Evolutionary conservation across 2,329 filamentous ascomycete species (phyloP), one percentile per base, ranked within the genome.

Genomic region (Penicillium brasilianum): DNA sequence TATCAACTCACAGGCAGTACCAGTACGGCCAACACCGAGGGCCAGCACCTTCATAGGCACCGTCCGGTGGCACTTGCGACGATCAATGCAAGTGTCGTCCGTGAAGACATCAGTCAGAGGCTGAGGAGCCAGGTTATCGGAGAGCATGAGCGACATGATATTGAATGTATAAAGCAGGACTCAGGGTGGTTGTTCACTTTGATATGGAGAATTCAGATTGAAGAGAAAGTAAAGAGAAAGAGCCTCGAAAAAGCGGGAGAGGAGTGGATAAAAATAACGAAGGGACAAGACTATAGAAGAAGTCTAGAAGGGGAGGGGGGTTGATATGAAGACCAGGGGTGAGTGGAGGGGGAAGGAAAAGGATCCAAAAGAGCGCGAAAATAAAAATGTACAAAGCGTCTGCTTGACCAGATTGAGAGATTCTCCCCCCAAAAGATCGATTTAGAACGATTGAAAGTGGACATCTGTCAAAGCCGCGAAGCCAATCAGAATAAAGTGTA

Each of bases 11-110:
- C 87, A 91, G 36, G 88, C 85, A 69, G 89, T 91, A 71, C 89
- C 89, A 9, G 89, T 92, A 64, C 89, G 83, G 58, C 88, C 87
- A 18, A 91, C 82, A 49, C 89, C 89, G 0, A 92, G 82, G 50
- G 88, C 84, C 36, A 92, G 85, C 50, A 92, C 86, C 73, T 86
- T 86, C 89, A 92, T 91, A 36, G 89, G 89, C 55, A 90, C 88
- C 34, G 81, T 85, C 58, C 89, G 87, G 61, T 82, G 83, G 75
- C 87, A 88, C 80, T 87, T 79, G 66, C 86, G 82, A 53, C 86
- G 82, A 76, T 92, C 87, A 74, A 91, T 89, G 71, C 87, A 85
- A 44, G 87, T 90, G 72, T 90, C 88, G 66, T 75, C 78, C 55
- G 87, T 90, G 77, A 89, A 80, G 64, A 80, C 63, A 66, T 80